phyloP scores from a whole-genome alignment of 2,329 filamentous ascomycete species.

The Fusarium cyanostomum region DNA sequence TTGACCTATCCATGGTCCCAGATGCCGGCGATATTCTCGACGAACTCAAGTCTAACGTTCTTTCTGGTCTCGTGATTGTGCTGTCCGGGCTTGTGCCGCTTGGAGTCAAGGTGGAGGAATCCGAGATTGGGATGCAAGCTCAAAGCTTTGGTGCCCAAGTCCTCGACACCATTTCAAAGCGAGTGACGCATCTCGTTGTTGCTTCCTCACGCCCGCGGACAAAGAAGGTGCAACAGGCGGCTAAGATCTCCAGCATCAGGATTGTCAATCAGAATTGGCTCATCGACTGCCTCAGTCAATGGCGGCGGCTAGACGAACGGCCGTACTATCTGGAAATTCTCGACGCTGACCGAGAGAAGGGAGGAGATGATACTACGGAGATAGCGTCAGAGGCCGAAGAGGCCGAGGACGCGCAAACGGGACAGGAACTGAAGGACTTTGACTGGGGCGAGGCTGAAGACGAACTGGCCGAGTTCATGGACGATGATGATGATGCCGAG shows the following conservation, averaged over 20 bases:
- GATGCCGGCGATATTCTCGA: constrained; percentile 90
- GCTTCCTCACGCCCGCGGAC: constrained; percentile 79
- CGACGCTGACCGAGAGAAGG: constrained; percentile 66
- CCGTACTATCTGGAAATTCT: constrained; percentile 82
- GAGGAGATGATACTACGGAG: constrained; percentile 47
- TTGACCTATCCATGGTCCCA: constrained; percentile 69
- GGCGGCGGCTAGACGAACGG: constrained; percentile 80
- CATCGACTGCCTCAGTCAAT: constrained; percentile 82
- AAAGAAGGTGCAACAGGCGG: constrained; percentile 89
- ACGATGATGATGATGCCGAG: constrained; percentile 58
- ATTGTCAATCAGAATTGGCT: constrained; percentile 96
- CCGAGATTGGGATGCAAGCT: constrained; percentile 89
- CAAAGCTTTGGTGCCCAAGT: constrained; percentile 82
- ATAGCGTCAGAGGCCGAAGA: constrained; percentile 44
- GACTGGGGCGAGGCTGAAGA: constrained; percentile 73
- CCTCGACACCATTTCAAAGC: constrained; percentile 64
- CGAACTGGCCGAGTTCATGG: constrained; percentile 80
- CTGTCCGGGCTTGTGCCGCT: constrained; percentile 91
- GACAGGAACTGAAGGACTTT: constrained; percentile 62
- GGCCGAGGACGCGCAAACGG: constrained; percentile 44
- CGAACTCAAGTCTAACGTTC: constrained; percentile 78
- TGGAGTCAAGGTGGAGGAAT: constrained; percentile 78
- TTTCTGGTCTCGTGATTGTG: constrained; percentile 80
- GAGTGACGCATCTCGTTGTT: constrained; percentile 79
- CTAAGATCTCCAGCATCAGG: constrained; percentile 80